Evolutionary conservation across 2,329 filamentous ascomycete species (phyloP), one percentile per base, ranked within the genome.

Genomic region (Aspergillus spinulosporus): DNA sequence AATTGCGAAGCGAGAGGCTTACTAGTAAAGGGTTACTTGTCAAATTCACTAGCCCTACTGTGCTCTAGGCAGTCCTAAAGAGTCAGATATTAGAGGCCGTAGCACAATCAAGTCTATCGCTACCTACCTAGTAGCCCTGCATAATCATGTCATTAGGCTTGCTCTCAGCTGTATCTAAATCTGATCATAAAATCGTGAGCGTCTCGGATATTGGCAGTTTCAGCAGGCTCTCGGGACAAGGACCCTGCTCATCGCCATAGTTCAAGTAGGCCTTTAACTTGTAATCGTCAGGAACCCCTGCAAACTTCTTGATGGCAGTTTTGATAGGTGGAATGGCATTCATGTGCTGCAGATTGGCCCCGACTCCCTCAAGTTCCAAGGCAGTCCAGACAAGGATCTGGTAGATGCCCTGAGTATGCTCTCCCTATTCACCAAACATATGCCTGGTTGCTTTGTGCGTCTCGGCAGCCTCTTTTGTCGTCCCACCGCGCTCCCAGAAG

Each of bases 121-220:
- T 21, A 21, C 21, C 21, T 21, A 21, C 21, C 21, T 21, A 21
- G 21, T 21, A 21, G 21, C 21, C 21, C 21, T 21, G 21, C 21
- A 21, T 21, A 21, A 21, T 21, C 21, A 21, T 21, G 21, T 21
- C 21, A 21, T 21, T 21, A 21, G 21, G 21, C 21, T 21, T 21
- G 21, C 21, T 21, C 21, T 21, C 21, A 21, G 21, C 21, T 21
- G 21, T 21, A 21, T 21, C 21, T 21, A 21, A 21, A 21, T 36
- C 34, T 36, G 7, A 12, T 43, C 40, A 43, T 3, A 43, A 15
- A 43, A 43, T 31, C 37, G 28, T 37, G 49, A 49, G 60, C 42
- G 40, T 43, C 15, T 43, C 15, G 9, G n/a, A 2, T 21, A 43
- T 43, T 1, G 40, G 40, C 40, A 43, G 5, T 28, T 28, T 43